These are phyloP conservation scores for Nannochloropsis oceanica DNA, from an alignment of 108 stramenopile species.

Conservation along the genomic window DNA sequence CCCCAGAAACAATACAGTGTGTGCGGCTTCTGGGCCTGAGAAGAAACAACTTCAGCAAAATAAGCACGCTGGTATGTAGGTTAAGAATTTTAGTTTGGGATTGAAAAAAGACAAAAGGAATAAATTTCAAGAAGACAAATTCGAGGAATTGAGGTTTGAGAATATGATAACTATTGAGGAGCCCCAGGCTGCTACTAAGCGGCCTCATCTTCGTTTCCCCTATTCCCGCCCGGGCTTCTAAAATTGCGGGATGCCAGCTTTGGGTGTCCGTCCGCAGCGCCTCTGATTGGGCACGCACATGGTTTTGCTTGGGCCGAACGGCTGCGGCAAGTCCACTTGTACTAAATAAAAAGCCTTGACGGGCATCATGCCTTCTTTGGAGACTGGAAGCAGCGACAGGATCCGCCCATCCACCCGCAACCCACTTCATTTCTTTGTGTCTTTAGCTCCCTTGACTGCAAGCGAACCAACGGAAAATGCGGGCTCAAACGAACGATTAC, in stretches of 20 bases:
- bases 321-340: constrained; percentile 77
- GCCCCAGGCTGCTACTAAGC: neutral
- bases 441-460: too few species aligned
- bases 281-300: constrained; percentile 43
- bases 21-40: too few species aligned
- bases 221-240: neutral
- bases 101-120: too few species aligned
- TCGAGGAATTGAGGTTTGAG: constrained; percentile 66
- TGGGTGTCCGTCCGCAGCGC: constrained; percentile 8
- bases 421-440: too few species aligned
- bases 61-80: too few species aligned
- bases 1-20: too few species aligned
- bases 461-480: too few species aligned
- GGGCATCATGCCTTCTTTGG: constrained; percentile 50
- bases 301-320: constrained; percentile 60
- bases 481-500: too few species aligned
- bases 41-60: too few species aligned
- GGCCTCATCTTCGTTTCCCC: neutral
- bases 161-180: constrained; percentile 43
- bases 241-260: neutral
- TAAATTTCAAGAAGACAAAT: constrained; percentile 37
- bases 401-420: neutral
- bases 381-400: constrained; percentile 46
- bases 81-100: too few species aligned
- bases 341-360: constrained; percentile 64